A percentile compares a stretch with the other conserved stretches of the same genome.
These are phyloP conservation scores for Phaeosphaeriaceae sp. DNA, from an alignment of 2,329 filamentous ascomycete genomes.

Conservation along the genomic window DNA sequence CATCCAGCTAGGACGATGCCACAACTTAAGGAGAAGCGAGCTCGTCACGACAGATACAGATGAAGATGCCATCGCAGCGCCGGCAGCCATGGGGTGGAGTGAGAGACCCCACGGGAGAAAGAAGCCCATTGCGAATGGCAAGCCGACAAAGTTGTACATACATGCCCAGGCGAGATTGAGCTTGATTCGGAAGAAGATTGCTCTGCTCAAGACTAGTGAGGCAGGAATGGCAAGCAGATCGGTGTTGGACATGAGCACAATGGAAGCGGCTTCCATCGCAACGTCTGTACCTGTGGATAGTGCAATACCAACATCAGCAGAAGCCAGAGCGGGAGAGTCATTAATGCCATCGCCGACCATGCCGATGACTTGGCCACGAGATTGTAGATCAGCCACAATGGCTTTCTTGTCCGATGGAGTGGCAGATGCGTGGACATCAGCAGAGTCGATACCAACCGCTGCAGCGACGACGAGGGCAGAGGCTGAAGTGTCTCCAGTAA, in stretches of 20 bases:
- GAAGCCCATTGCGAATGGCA: constrained; percentile 96
- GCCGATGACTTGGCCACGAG: constrained; percentile 76
- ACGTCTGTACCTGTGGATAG: constrained; percentile 94
- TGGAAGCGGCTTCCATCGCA: constrained; percentile 94
- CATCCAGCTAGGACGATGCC: constrained; percentile 88
- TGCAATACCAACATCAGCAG: constrained; percentile 90
- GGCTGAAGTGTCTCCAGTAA: constrained; percentile 88
- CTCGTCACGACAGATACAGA: constrained; percentile 89
- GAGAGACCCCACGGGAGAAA: constrained; percentile 89
- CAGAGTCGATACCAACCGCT: constrained; percentile 77
- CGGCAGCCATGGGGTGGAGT: constrained; percentile 92
- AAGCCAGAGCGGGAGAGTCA: constrained; percentile 92
- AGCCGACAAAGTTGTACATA: constrained; percentile 86
- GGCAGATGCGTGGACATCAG: constrained; percentile 84
- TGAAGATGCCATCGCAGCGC: constrained; percentile 89
- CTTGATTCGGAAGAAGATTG: constrained; percentile 92
- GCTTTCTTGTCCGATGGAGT: constrained; percentile 89
- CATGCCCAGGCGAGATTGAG: constrained; percentile 93
- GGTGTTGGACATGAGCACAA: constrained; percentile 93
- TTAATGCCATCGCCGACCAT: constrained; percentile 99
- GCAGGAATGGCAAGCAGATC: constrained; percentile 94
- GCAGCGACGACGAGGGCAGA: constrained; percentile 85
- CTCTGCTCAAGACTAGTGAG: constrained; percentile 78
- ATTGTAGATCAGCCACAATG: constrained; percentile 80
- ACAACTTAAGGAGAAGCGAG: constrained; percentile 84